Base-by-base conservation (phyloP, 1,284 basidiomycete species). In the Ceraceosorus guamensis region DNA sequence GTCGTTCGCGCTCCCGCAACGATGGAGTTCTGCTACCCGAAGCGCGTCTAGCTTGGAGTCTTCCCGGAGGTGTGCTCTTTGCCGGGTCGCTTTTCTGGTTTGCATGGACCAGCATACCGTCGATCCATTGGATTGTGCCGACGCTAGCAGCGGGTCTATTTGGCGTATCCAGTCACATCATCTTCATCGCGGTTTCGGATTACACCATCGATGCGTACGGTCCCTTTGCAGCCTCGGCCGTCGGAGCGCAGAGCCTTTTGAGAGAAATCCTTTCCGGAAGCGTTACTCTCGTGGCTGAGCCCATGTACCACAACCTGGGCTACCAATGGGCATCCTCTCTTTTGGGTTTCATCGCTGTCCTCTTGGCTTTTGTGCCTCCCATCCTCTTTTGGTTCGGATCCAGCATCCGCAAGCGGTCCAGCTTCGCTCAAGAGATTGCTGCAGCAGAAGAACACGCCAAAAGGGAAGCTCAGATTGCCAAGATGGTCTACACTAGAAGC, bases 241-340 rank as follows among this genome's bases (percentile, higher is more conserved):
- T 88, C 16, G 87, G 87, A 0, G 87, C 85, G 0, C 87, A 88
- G 24, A 24, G 75, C 85, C 84, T 70, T 78, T 88, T 41, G 83
- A 81, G 60, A 81, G 87, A 83, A 77, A 67, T 81, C 46, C 69
- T 14, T 68, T 67, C 30, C 65, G 58, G 0, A 65, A 66, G 50
- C 55, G 66, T 70, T 32, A 67, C 70, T 0, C 54, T 70, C 1
- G 60, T 71, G 18, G 61, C 62, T 46, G 56, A 62, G 48, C 52
- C 57, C 16, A 84, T 87, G 83, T 87, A 83, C 68, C 6, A 51
- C 35, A 8, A 24, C 11, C 39, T 87, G 41, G 81, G 81, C 30
- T 87, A 85, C 71, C 82, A 81, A 64, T 88, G 86, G 85, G 84
- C 85, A 0, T 84, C 83, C 65, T 85, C 84, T 4, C 75, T 88